These are phyloP conservation scores for Aspergillus bridgeri DNA, from an alignment of 495 filamentous ascomycete species.

Conservation along the genomic window DNA sequence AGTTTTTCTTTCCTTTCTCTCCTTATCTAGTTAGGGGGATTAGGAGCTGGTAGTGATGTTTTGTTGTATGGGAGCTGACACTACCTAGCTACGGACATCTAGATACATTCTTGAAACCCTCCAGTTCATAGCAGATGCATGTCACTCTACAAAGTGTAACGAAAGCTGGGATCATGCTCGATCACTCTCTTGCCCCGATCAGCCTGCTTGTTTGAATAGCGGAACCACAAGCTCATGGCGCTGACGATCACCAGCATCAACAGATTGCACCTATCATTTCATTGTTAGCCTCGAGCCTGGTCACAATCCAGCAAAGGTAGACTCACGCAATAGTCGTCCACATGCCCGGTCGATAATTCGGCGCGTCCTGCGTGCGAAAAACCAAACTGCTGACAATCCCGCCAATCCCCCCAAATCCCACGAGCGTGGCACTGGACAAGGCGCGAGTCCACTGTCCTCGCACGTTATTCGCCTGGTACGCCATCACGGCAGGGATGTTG, in stretches of 20 bases:
- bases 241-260: slow-evolving; percentile 2
- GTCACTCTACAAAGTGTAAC: slow-evolving; percentile 7
- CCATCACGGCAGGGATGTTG: slow-evolving; percentile 56
- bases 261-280: slow-evolving; percentile 1
- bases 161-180: slow-evolving; percentile 2
- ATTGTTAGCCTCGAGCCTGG: not conserved
- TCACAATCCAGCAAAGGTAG: not conserved
- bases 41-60: no score
- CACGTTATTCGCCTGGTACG: slow-evolving; percentile 65
- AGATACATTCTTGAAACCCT: no score
- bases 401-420: slow-evolving; percentile 54
- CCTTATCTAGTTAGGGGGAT: no score
- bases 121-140: no score
- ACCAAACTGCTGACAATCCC: slow-evolving; percentile 56
- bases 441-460: slow-evolving; percentile 66
- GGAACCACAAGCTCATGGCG: slow-evolving; percentile 3
- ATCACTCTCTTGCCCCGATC: slow-evolving; percentile 4
- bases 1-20: no score
- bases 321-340: slow-evolving; percentile 44
- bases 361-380: slow-evolving; percentile 57
- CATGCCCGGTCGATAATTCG: slow-evolving; percentile 55
- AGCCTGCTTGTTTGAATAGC: slow-evolving; percentile 1
- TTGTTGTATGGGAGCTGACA: no score
- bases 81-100: no score
- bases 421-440: slow-evolving; percentile 55